These are phyloP conservation scores for Vaccinium corymbosum DNA, from an alignment of 148 eudicot genomes.

Conservation along the genomic window DNA sequence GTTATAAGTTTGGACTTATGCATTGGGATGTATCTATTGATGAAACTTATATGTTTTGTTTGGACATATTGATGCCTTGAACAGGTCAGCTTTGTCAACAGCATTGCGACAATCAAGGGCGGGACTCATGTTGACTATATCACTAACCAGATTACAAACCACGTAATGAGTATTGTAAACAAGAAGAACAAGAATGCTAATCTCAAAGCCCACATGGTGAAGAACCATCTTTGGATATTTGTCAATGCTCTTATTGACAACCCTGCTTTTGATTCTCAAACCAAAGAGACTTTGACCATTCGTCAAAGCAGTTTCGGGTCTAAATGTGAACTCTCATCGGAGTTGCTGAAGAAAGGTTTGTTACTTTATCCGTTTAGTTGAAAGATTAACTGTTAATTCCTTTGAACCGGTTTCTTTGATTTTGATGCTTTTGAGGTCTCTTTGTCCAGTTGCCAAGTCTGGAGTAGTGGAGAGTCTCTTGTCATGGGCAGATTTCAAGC, in stretches of 20 bases:
- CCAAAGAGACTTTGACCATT: conserved; percentile 87
- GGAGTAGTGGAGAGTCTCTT: conserved; percentile 63
- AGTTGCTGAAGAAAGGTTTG: conserved; percentile 81
- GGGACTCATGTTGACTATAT: conserved; percentile 96
- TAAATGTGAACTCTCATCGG: conserved; percentile 58
- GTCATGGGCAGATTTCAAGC: conserved; percentile 78
- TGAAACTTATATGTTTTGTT: background rate
- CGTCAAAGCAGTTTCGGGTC: conserved; percentile 80
- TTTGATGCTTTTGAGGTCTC: background rate
- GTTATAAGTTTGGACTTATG: too few relatives aligned
- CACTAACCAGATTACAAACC: conserved; percentile 60
- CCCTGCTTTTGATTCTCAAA: conserved; percentile 98
- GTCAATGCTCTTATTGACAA: conserved; percentile 97
- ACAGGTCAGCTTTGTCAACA: conserved; percentile 95
- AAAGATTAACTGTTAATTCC: background rate
- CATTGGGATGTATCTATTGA: background rate
- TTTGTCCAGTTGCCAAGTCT: conserved; percentile 45
- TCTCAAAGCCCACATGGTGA: conserved; percentile 67
- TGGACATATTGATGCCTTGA: background rate
- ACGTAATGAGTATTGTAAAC: conserved; percentile 46
- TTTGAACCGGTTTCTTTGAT: background rate
- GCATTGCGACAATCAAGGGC: conserved; percentile 82
- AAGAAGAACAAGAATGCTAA: conserved; percentile 71
- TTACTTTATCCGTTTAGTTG: background rate
- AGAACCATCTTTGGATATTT: conserved; percentile 84